Evolutionary conservation across 2,329 filamentous ascomycete species (phyloP), one percentile per base, ranked within the genome.

Genomic region (Neofusicoccum ribis): DNA sequence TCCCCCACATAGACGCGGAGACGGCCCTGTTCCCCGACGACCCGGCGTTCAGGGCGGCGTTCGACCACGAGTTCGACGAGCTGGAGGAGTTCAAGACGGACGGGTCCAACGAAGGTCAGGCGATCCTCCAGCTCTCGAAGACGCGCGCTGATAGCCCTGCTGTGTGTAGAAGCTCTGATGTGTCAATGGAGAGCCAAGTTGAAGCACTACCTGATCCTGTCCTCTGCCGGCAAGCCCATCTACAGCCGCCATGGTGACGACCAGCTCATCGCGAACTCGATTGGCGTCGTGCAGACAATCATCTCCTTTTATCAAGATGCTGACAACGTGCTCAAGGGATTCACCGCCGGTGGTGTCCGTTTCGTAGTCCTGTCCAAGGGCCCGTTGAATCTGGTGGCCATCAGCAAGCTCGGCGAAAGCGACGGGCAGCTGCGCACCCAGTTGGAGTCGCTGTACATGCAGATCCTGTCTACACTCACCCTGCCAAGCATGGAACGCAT

Each of bases 191-290:
- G 93, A 75, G 87, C 90, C 43, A 98, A 98, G 80, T 84, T 93
- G 68, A 99, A 99, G 78, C 95, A 99, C 78, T 99, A 97, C 77
- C 88, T 99, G 79, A 96, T 99, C 72, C 82, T 99, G 1, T 98
- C 95, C 2, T 94, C 93, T 14, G 94, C 96, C 9, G 95, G 95
- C 20, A 99, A 99, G 76, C 96, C 95, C 11, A 96, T 99, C 56
- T 99, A 94, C 84, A 98, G 93, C 73, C 87, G 96, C 56, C 94
- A 99, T 75, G 95, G 96, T 46, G 92, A 97, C 70, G 85, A 96
- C 69, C 88, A 90, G 63, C 82, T 98, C 49, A 92, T 98, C 74
- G 97, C 96, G 71, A 91, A 91, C 59, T 97, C 95, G 71, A 94
- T 98, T 76, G 95, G 95, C 46, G 90, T 99, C 17, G 89, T 97